Evolutionary conservation across 1,139 yeast genomes (phyloP), one percentile per base, ranked within the genome.

Genomic region (Nakaseomyces nivariensis): DNA sequence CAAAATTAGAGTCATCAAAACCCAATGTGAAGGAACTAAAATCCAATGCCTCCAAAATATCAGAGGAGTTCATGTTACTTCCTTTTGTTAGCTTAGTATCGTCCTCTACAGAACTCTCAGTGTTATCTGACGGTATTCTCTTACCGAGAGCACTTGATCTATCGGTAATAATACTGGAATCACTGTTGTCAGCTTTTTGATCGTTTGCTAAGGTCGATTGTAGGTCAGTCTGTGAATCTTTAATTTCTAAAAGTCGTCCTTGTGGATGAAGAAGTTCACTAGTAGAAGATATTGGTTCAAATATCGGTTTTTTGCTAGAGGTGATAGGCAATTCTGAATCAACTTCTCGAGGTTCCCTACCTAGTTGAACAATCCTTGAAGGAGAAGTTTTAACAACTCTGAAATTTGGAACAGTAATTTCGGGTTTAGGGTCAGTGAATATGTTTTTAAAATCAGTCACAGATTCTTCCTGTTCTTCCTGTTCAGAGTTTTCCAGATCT

Each of bases 1-100:
- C 48, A 29, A 41, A 43, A n/a, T 31, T 46, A 6, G 55, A 42
- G 13, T 53, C 54, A 38, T 61, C 61, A 48, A 64, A 64, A 3
- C 66, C 59, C 57, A 64, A 58, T 46, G 60, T 55, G 46, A 64
- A 64, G 8, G 67, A 59, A 48, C 67, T 62, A 43, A 64, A 64
- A 10, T 64, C 67, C 26, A 63, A 45, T 27, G 63, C 67, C 24
- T 60, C 66, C 13, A 64, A 47, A n/a, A 41, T 27, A 27, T 22
- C 44, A 27, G 44, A 41, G 1, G 34, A 4, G 34, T 41, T 41
- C 11, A 41, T n/a, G 8, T 29, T 11, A 13, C 34, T 27, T 17
- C 25, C 25, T 29, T 27, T 27, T 2, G 34, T 27, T 29, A 27
- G 4, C 4, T 41, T 41, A 13, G 34, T 26, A 5, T 41, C 44